These are phyloP conservation scores for Saccharomycopsis sp. DNA, from an alignment of 805 yeast genomes.

Conservation along the genomic window DNA sequence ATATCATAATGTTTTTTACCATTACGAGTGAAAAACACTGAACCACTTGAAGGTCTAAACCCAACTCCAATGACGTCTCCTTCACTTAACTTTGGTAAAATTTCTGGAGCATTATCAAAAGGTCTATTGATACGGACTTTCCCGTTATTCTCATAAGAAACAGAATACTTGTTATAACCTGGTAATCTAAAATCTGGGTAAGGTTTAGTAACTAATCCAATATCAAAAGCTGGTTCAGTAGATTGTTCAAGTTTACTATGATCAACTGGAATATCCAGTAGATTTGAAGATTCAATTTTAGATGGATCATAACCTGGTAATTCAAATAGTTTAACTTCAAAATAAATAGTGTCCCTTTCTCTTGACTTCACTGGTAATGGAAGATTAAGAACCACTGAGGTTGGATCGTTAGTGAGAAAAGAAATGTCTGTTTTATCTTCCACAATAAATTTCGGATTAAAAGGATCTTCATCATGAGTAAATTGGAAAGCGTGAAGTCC, in stretches of 20 bases:
- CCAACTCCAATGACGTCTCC: constrained; percentile 96
- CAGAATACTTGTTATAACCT: constrained; percentile 58
- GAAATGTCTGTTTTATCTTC: constrained; percentile 18
- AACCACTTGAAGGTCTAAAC: constrained; percentile 69
- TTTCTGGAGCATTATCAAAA: constrained; percentile 29
- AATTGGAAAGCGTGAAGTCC: constrained; percentile 18
- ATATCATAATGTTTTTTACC: constrained; percentile 82
- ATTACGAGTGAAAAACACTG: constrained; percentile 87
- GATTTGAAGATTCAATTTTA: not conserved
- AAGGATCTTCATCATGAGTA: constrained; percentile 8
- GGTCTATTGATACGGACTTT: constrained; percentile 58
- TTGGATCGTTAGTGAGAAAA: constrained; percentile 8
- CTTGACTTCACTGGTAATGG: constrained; percentile 15
- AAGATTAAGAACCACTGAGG: constrained; percentile 12
- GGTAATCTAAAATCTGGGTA: constrained; percentile 70
- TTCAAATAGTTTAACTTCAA: constrained; percentile 46
- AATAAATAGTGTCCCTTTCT: constrained; percentile 44
- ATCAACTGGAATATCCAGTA: constrained; percentile 1
- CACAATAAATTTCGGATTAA: constrained; percentile 7
- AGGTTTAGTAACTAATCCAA: constrained; percentile 64
- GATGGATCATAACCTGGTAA: constrained; percentile 22
- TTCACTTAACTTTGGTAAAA: constrained; percentile 39
- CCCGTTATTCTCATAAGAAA: constrained; percentile 68
- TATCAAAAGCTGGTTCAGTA: constrained; percentile 40
- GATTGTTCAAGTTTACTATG: constrained; percentile 3